A percentile compares a stretch with the other conserved stretches of the same genome.
These are phyloP conservation scores for Penicillium psychrofluorescens DNA, from an alignment of 495 filamentous ascomycete species.

Conservation along the genomic window DNA sequence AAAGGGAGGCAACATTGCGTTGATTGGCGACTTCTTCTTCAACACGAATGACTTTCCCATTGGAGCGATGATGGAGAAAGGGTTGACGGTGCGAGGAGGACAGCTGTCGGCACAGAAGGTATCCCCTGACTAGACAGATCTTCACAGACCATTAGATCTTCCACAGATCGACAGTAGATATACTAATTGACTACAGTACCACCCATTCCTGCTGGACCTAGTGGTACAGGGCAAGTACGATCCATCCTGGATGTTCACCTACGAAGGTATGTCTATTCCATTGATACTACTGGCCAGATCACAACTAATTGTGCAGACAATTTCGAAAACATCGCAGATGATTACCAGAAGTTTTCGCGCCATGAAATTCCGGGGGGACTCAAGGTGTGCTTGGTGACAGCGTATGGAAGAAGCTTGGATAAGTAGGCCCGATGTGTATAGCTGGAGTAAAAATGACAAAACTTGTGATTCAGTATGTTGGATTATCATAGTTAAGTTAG, in stretches of 20 bases:
- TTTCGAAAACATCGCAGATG: constrained; percentile 20
- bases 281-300: too few species aligned
- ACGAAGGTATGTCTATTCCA: constrained; percentile 2
- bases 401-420: constrained; percentile 10
- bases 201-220: constrained; percentile 19
- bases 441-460: too few species aligned
- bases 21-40: constrained; percentile 28
- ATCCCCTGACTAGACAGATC: too few species aligned
- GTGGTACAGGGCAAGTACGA: constrained; percentile 17
- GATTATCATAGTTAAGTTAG: too few species aligned
- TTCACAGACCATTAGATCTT: too few species aligned
- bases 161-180: too few species aligned
- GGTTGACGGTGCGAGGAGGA: constrained; percentile 19
- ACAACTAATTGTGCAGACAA: neutral
- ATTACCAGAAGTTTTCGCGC: constrained; percentile 13
- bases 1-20: constrained; percentile 24
- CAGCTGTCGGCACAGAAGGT: constrained; percentile 11
- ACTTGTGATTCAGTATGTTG: too few species aligned
- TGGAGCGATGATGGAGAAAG: constrained; percentile 20
- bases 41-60: constrained; percentile 19
- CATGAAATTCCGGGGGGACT: constrained; percentile 17
- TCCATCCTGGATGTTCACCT: constrained; percentile 25
- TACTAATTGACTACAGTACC: constrained; percentile 10
- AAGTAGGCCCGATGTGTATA: too few species aligned
- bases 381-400: constrained; percentile 19